Evolutionary conservation across 179 eudicot genomes (phyloP), one percentile per base, ranked within the genome.

Genomic region (Patellifolia procumbens): DNA sequence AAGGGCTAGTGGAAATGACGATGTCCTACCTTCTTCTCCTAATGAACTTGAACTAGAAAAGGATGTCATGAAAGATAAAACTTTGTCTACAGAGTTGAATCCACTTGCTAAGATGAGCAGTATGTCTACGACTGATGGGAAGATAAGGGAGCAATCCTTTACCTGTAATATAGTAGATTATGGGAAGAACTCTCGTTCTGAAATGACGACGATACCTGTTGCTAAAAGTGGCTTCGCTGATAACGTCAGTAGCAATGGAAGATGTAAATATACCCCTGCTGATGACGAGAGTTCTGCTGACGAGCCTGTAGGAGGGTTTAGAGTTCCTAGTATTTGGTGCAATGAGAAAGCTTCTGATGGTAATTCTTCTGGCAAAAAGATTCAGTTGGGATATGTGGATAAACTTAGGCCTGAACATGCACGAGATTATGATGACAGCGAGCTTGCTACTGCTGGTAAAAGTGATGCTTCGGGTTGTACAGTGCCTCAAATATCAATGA

Each of bases 21-120:
- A n/a, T 10, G 66, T 51, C 52, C 37, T 60, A 29, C 42, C 35
- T 61, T 35, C 80, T 81, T 72, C 76, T 77, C 82, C 62, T 53
- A 46, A 29, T 65, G 84, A 81, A 34, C 45, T 29, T 61, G 78
- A 63, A 74, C 66, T 55, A n/a, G 84, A 79, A 78, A 81, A 74
- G 49, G 65, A 59, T 71, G 64, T 12, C 22, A 42, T 6, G 42
- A 75, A 48, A 26, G 75, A 78, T 34, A 66, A 58, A 75, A 67
- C 76, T 73, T 31, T 71, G 64, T 56, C 51, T 52, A 73, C 51
- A 73, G 67, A 72, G 70, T 49, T 70, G 29, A 58, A 61, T 53
- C 43, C 68, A 42, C 62, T 71, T 78, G 69, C 58, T 68, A 71
- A 58, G 32, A 60, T 35, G 34, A 60, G 42, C 46, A 64, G 42